Base-by-base conservation (phyloP, 139 green algal species). In the Volvox reticuliferus region DNA sequence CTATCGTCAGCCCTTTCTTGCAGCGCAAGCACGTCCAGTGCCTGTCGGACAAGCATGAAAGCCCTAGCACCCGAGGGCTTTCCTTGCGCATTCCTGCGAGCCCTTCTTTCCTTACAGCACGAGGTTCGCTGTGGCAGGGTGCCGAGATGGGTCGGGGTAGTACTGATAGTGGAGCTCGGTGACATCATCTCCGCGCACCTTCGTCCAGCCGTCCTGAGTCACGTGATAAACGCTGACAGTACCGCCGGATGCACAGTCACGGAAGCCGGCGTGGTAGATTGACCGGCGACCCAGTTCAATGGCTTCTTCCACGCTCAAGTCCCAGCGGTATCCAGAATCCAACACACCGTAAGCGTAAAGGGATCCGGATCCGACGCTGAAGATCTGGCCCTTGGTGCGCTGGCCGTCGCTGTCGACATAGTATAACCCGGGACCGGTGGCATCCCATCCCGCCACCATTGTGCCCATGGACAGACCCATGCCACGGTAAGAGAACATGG, bases 241-340 rank as follows among this genome's bases (percentile, higher is more conserved):
- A 79, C 98, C 98, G 67, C 98, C 98, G 50, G 95, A 98, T 30
- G 97, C 97, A n/a, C 97, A 97, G 93, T 99, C 98, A 17, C 98
- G 94, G 94, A 99, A 99, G 35, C 98, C 99, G 75, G 98, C 98
- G 92, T 99, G 98, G 95, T 99, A 99, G 93, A 99, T 99, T 75
- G 98, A 94, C 16, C 98, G 92, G 71, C 95, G 94, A 16, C 96
- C 98, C 79, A 99, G 94, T 95, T 99, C 98, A 65, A 98, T 93
- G 0, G 98, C 98, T 68, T 99, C 98, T 28, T 99, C 98, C 30
- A 98, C 93, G 44, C n/a, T 88, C 95, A 99, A 91, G 91, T 99
- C 98, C 96, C 97, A 98, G 19, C 87, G 93, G 96, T 98, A 99
- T 0, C 98, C 98, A 50, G 96, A 73, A 91, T 99, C 98, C 33